Base-by-base conservation (phyloP, 257 asterid genomes). In the Plectranthus barbatus region DNA sequence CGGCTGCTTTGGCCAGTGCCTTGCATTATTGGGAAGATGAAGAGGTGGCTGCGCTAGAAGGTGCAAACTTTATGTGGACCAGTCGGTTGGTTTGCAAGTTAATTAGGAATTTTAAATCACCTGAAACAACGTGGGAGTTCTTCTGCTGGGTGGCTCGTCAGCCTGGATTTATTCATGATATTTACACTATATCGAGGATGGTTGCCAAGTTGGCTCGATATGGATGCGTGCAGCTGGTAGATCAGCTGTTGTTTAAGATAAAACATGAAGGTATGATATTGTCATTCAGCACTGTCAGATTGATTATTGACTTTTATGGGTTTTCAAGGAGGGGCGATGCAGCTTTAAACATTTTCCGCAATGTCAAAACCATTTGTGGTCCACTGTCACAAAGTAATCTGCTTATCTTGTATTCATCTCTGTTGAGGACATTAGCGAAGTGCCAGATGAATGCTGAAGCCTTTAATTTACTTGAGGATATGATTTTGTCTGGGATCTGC, bases 111-210 rank as follows among this genome's bases (percentile, higher is more conserved):
- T 79, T 89, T 62, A 82, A 70, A 46, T 85, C 85, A 34, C 83
- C 95, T 4, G 91, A 92, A 75, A 89, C 88, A 21, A 82, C 95
- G 5, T 89, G 97, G 97, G 29, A 77, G 29, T 92, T 89, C 78
- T 89, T 92, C 81, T 70, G 83, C 70, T 89, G 99, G 99, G 91
- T 89, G 29, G 76, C 94, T 51, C 79, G 55, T 72, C 99, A 89
- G 55, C 96, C 97, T 2, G 83, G 81, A 13, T 86, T 80, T 34
- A 84, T 79, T 64, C 99, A 92, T 52, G 90, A 92, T 67, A 78
- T 85, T 48, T 92, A 92, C 84, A 80, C 95, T 2, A 64, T 83
- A 39, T 89, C 96, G 21, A 85, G 95, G 68, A 92, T 83, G 90
- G 80, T 87, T 46, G 64, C 90, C 68, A 92, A 82, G 75, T 53